These are phyloP conservation scores for Metschnikowia vanudenii DNA, from an alignment of 805 yeast genomes.

Conservation along the genomic window DNA sequence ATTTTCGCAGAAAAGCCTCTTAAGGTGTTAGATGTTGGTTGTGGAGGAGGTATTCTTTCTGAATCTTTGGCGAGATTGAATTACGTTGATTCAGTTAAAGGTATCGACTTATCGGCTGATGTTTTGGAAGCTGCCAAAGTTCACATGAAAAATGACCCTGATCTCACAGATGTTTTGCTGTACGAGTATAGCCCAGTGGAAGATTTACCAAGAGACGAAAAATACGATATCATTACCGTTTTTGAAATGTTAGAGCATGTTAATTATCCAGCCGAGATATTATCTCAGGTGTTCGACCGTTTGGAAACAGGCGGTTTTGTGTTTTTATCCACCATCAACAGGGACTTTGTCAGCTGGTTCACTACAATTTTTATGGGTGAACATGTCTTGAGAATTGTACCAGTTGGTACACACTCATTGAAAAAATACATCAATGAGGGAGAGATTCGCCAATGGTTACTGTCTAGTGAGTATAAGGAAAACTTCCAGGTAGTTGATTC, in stretches of 20 bases:
- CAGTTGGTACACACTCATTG: conserved; percentile 87
- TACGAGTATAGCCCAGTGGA: conserved; percentile 68
- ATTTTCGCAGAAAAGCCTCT: conserved; percentile 38
- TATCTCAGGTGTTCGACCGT: conserved; percentile 63
- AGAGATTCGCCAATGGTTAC: conserved; percentile 70
- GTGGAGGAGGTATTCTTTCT: conserved; percentile 95
- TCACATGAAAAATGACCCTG: conserved; percentile 70
- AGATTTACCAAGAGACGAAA: conserved; percentile 43
- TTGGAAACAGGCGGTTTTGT: conserved; percentile 81
- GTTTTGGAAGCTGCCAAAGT: conserved; percentile 75
- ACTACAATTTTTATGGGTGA: conserved; percentile 94
- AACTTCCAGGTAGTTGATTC: conserved; percentile 58
- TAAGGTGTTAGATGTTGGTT: conserved; percentile 82
- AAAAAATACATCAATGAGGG: conserved; percentile 76
- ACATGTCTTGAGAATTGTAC: conserved; percentile 74
- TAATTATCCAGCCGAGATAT: conserved; percentile 71
- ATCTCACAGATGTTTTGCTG: conserved; percentile 49
- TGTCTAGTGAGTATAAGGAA: conserved; percentile 28
- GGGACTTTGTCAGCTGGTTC: conserved; percentile 83
- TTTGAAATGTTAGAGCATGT: conserved; percentile 97
- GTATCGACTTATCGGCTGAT: conserved; percentile 82
- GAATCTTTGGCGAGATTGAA: conserved; percentile 83
- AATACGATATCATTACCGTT: conserved; percentile 78
- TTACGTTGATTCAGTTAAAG: conserved; percentile 62
- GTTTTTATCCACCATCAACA: conserved; percentile 87